These are phyloP conservation scores for Quercus lobata DNA, from an alignment of 331 rosid genomes.

Conservation along the genomic window DNA sequence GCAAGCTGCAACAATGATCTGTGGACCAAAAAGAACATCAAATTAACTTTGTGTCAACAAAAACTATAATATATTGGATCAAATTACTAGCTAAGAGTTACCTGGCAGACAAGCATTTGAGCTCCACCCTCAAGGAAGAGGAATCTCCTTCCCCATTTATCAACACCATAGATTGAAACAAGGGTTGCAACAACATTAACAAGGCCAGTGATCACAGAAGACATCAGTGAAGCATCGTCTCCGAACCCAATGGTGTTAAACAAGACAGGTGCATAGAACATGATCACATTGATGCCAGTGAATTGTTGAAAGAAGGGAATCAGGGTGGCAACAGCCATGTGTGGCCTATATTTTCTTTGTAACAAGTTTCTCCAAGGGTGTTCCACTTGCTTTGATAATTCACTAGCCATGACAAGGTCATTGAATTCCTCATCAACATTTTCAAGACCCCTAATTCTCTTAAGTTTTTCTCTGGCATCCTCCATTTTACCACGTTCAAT, in stretches of 20 bases:
- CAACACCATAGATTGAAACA: slow-evolving; percentile 82
- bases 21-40: not conserved
- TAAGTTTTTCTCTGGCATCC: slow-evolving; percentile 42
- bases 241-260: slow-evolving; percentile 74
- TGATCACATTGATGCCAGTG: slow-evolving; percentile 85
- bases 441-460: slow-evolving; percentile 44
- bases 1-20: slow-evolving; percentile 55
- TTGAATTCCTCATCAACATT: slow-evolving; percentile 68
- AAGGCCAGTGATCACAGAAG: slow-evolving; percentile 74
- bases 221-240: slow-evolving; percentile 63
- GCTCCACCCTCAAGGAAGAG: slow-evolving; percentile 81
- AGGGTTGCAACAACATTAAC: slow-evolving; percentile 67
- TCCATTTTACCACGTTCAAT: slow-evolving; percentile 72
- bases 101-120: slow-evolving; percentile 92
- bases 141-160: slow-evolving; percentile 85
- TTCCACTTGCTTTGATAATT: slow-evolving; percentile 45
- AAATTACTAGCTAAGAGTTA: not conserved
- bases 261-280: slow-evolving; percentile 86
- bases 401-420: slow-evolving; percentile 75
- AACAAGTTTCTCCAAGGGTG: slow-evolving; percentile 73
- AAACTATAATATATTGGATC: not conserved
- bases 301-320: slow-evolving; percentile 89
- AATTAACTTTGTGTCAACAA: not conserved
- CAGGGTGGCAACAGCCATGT: slow-evolving; percentile 53
- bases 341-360: slow-evolving; percentile 74